A percentile compares a stretch with the other conserved stretches of the same genome.
These are phyloP conservation scores for Diaporthe vaccinii DNA, from an alignment of 2,329 filamentous ascomycete species.

Conservation along the genomic window DNA sequence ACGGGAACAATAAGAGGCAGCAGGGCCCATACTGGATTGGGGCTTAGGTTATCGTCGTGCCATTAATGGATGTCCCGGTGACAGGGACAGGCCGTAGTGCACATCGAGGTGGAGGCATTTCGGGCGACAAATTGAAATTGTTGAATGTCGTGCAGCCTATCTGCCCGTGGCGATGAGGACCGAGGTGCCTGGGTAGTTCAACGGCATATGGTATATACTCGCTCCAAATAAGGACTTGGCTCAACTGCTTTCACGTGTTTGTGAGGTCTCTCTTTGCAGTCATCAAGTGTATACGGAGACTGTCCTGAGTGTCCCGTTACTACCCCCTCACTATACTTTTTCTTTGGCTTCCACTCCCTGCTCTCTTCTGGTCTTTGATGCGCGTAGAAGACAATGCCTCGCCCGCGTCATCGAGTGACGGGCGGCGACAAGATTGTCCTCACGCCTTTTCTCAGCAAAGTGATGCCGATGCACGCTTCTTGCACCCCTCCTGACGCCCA, in stretches of 20 bases:
- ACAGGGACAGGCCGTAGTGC: neutral
- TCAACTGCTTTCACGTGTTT: neutral
- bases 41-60: neutral
- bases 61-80: neutral
- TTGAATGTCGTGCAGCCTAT: neutral
- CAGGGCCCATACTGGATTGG: constrained; percentile 15
- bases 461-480: neutral
- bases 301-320: neutral
- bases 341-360: neutral
- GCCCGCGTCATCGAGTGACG: neutral
- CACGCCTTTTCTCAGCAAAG: neutral
- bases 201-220: neutral
- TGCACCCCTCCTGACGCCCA: neutral
- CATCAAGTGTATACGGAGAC: neutral
- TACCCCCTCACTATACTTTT: neutral
- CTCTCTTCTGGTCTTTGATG: neutral
- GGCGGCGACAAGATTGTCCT: neutral
- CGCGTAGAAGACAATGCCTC: neutral
- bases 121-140: neutral
- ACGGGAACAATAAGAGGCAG: constrained; percentile 31
- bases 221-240: neutral
- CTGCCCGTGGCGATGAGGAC: neutral
- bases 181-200: neutral
- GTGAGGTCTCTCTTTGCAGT: neutral
- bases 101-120: neutral